Conservation (phyloP, 2,329 filamentous ascomycete species). For the Pseudogymnoascus sp. region DNA sequence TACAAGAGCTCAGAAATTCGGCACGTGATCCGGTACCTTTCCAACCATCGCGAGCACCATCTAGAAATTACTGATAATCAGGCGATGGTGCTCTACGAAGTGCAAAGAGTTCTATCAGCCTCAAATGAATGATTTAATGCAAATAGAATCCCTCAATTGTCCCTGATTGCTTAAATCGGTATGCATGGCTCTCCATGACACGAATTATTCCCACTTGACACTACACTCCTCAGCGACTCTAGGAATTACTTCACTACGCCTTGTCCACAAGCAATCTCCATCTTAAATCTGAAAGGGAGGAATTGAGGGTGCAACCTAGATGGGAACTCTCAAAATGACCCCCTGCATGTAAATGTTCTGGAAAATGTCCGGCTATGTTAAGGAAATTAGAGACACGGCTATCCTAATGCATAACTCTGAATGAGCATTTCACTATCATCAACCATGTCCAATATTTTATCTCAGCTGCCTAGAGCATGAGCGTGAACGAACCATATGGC, state of each 20-base stretch:
- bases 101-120: neutral
- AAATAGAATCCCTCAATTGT: neutral
- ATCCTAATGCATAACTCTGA: neutral
- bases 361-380: neutral
- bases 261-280: neutral
- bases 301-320: neutral
- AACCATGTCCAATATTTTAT: neutral
- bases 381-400: neutral
- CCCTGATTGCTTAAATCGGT: neutral
- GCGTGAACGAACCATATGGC: neutral
- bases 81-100: neutral
- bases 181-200: neutral
- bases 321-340: neutral
- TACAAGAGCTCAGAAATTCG: neutral
- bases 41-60: neutral
- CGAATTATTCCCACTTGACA: neutral
- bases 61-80: neutral
- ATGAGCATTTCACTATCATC: neutral
- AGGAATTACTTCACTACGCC: neutral
- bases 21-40: neutral
- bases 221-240: neutral
- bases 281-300: neutral
- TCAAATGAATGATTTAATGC: neutral
- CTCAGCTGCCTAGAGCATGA: neutral
- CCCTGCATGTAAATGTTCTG: slow-evolving; percentile 2